These are phyloP conservation scores for Aureobasidium vineae DNA, from an alignment of 2,329 filamentous ascomycete genomes.

Conservation along the genomic window DNA sequence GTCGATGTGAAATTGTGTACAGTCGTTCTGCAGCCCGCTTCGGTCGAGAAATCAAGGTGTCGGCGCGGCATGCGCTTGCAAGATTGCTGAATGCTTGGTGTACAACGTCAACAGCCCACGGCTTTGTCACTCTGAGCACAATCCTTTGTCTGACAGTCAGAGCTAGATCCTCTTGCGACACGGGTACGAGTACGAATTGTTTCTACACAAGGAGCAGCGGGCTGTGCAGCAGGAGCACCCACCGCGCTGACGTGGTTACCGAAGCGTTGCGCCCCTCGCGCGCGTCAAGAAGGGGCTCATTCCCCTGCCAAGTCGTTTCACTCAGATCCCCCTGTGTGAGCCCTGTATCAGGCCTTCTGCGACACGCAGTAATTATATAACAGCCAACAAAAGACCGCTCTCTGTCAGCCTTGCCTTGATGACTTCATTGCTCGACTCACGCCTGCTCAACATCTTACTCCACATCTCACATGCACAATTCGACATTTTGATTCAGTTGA, in stretches of 20 bases:
- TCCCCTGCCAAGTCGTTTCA: slow-evolving; percentile 23
- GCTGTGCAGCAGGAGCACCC: not conserved
- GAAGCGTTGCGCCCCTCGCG: slow-evolving; percentile 1
- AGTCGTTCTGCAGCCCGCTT: slow-evolving; percentile 16
- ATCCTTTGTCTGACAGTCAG: slow-evolving; percentile 10
- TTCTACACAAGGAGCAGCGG: slow-evolving; percentile 2
- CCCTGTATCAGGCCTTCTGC: slow-evolving; percentile 2
- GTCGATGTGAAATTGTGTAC: not conserved
- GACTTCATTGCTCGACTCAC: not conserved
- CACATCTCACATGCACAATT: not conserved
- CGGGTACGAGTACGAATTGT: not conserved
- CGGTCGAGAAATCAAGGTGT: not conserved
- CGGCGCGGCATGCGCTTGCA: slow-evolving; percentile 17
- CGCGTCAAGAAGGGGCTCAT: slow-evolving; percentile 7
- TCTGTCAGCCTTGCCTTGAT: too few species aligned
- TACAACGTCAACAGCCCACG: not conserved
- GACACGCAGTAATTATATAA: not conserved
- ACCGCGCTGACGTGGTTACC: slow-evolving; percentile 16
- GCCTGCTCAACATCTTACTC: not conserved
- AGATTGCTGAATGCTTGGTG: not conserved
- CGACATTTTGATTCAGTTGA: not conserved
- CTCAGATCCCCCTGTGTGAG: not conserved
- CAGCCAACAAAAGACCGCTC: not conserved
- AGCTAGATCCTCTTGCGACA: not conserved
- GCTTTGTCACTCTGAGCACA: not conserved